Evolutionary conservation across 139 green algal genomes (phyloP), one percentile per base, ranked within the genome.

Genomic region (Coelastrella sp.): DNA sequence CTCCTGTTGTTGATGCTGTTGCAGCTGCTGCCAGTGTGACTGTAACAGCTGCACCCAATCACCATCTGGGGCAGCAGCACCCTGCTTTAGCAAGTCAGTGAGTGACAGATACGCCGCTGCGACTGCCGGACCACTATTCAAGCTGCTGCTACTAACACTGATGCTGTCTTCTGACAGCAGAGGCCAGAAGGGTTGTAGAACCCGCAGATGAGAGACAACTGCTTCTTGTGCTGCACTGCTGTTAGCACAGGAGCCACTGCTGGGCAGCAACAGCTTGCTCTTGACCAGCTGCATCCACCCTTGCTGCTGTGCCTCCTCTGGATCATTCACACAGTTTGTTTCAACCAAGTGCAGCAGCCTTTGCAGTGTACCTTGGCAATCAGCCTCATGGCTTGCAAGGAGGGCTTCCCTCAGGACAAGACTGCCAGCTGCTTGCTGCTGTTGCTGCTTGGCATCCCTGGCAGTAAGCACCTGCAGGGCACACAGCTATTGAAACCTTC

Each of bases 41-140:
- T 76, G 30, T 4, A 57, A 37, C 13, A 76, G 38, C 37, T 51
- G 38, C 32, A 21, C 11, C 67, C 67, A 76, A 23, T 76, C 38
- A 34, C 34, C 34, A 57, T 1, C 27, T 7, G 62, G 30, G 32
- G 67, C 67, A 34, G 37, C 19, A 15, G 67, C 37, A 34, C 30
- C 67, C 17, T 35, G 5, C 32, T 17, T 11, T 37, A 76, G 17
- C 73, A 81, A 32, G 2, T 45, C 32, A 6, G 8, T 3, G 3
- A 81, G 17, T 67, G 73, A 81, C 13, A 81, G 73, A 50, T 81
- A 81, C 2, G 73, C 73, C 35, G 73, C 48, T 68, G 73, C 73
- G 2, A 68, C 32, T 13, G 71, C 71, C 6, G 71, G 35, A 9
- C 9, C 21, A 40, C 72, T 80, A n/a, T n/a, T n/a, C n/a, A n/a